Evolutionary conservation across 345 rosid genomes (phyloP), one percentile per base, ranked within the genome.

Genomic region (Rhodamnia rubescens): DNA sequence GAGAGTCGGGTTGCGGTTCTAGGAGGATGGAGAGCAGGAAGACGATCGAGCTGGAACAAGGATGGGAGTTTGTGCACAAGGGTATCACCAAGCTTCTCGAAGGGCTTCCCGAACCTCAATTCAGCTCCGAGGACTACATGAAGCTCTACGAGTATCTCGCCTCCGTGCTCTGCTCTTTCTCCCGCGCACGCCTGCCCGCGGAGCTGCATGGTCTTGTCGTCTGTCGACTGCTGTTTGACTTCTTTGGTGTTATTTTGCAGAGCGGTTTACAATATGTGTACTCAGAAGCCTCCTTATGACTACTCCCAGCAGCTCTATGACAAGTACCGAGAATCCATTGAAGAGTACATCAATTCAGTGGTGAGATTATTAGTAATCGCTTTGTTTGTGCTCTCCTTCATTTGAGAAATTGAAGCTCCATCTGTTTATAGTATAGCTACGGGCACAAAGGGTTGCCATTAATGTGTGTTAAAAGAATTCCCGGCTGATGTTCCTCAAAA

Each of bases 281-380:
- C 93, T 7, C 95, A 93, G 87, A 91, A 92, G 93, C 92, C 94
- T 3, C 94, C 95, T n/a, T 89, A 92, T n/a, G 93, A 94, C 56
- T 93, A 92, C 85, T 92, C 74, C 7, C 92, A 93, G 42, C 95
- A 93, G 89, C 93, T 94, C 80, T 94, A 93, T 82, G 92, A 92
- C 58, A 93, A 92, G 88, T 94, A 92, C 86, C 84, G 81, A 87
- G 93, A 91, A 83, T 88, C 91, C 42, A 90, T 93, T 86, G 91
- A 92, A 85, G 95, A 88, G 50, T 93, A 93, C 83, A 92, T 93
- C 82, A 87, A 84, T 50, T 84, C 92, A 49, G 88, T 86, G 84
- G 95, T 94, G 59, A 88, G 92, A 29, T 27, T 27, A 27, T 61
- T 14, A 61, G 74, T 14, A 61, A 61, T 61, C 8, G 74, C 40